These are phyloP conservation scores for Waltiozyma sp. DNA, from an alignment of 1,139 yeast genomes.

Conservation along the genomic window DNA sequence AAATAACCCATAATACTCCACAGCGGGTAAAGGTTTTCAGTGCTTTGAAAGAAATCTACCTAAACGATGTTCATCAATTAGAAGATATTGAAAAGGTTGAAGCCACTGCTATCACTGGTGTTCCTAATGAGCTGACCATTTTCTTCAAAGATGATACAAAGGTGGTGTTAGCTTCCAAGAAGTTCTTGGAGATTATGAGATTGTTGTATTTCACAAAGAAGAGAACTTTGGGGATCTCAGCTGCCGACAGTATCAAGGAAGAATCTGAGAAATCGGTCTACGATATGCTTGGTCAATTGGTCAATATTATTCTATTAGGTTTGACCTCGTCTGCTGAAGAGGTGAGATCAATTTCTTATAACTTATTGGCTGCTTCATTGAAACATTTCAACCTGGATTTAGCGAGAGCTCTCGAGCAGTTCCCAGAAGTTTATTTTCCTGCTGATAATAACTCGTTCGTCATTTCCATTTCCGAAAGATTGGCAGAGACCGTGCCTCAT, in stretches of 20 bases:
- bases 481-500: slow-evolving; percentile 47
- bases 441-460: slow-evolving; percentile 58
- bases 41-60: slow-evolving; percentile 27
- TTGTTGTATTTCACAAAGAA: slow-evolving; percentile 51
- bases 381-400: slow-evolving; percentile 49
- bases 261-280: slow-evolving; percentile 16
- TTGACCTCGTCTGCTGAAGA: slow-evolving; percentile 47
- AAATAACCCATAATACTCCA: slow-evolving; percentile 34
- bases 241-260: slow-evolving; percentile 6
- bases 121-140: slow-evolving; percentile 48
- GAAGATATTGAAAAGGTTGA: slow-evolving; percentile 42
- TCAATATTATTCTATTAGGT: slow-evolving; percentile 60
- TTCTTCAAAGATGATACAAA: slow-evolving; percentile 33
- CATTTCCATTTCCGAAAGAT: slow-evolving; percentile 43
- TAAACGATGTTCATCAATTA: slow-evolving; percentile 43
- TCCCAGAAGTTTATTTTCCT: slow-evolving; percentile 64
- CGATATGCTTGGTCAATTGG: slow-evolving; percentile 40
- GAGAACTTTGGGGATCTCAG: slow-evolving; percentile 15
- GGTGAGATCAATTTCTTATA: slow-evolving; percentile 54
- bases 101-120: slow-evolving; percentile 39
- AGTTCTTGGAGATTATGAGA: slow-evolving; percentile 57
- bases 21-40: slow-evolving; percentile 26
- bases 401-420: slow-evolving; percentile 45
- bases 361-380: slow-evolving; percentile 53
- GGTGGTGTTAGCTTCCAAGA: slow-evolving; percentile 46